Evolutionary conservation across 352 stramenopile species (phyloP).

Genomic region (Phytophthora sojae): DNA sequence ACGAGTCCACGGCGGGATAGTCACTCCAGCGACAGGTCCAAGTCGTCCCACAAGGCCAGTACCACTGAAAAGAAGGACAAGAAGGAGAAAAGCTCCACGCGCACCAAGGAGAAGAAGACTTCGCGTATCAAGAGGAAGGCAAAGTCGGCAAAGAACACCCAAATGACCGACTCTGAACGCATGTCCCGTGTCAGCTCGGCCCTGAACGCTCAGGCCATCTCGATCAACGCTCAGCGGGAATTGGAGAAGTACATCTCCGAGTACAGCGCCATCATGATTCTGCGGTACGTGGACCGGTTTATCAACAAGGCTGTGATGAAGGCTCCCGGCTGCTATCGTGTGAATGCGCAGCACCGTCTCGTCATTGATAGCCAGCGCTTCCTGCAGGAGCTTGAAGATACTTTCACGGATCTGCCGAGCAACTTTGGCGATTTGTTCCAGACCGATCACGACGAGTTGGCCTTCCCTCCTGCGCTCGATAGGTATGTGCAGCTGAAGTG

Average conservation of each 20-base stretch:
- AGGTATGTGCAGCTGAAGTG: conserved; percentile 85
- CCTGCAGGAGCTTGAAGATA: conserved; percentile 67
- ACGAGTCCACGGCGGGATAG: conserved; percentile 21
- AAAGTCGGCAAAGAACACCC: conserved; percentile 46
- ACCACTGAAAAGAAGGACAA: neutral
- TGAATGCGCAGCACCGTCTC: conserved; percentile 51
- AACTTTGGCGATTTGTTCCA: conserved; percentile 68
- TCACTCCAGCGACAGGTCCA: conserved; percentile 32
- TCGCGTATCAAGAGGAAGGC: conserved; percentile 45
- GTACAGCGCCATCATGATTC: conserved; percentile 85
- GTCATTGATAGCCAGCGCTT: conserved; percentile 80
- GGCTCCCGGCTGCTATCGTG: conserved; percentile 72
- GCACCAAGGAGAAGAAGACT: conserved; percentile 31
- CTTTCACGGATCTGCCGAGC: conserved; percentile 65
- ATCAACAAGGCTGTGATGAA: conserved; percentile 79
- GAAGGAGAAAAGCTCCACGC: conserved; percentile 18
- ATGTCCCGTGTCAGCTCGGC: conserved; percentile 69
- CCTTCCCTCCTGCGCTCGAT: conserved; percentile 66
- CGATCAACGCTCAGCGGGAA: conserved; percentile 75
- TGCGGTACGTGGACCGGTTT: conserved; percentile 84
- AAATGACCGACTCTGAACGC: conserved; percentile 56
- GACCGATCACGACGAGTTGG: conserved; percentile 53
- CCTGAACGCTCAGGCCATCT: conserved; percentile 69
- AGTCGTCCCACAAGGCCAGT: conserved; percentile 31
- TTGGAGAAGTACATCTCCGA: conserved; percentile 72